Conservation (phyloP, 108 stramenopile genomes). For the Conticribra guillardii region DNA sequence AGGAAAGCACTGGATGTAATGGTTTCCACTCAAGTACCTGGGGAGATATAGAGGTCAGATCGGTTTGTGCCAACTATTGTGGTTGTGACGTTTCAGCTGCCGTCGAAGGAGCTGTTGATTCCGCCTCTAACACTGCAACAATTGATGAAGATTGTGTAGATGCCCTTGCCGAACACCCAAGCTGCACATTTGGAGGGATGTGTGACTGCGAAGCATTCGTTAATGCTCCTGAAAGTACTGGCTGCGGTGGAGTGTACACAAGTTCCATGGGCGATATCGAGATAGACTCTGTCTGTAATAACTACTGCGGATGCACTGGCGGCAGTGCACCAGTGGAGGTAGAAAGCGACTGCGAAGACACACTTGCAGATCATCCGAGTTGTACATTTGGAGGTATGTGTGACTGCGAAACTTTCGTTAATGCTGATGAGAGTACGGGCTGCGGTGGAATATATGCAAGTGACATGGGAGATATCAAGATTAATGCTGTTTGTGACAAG, state of each 20-base stretch:
- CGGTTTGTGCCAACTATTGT: constrained; percentile 17
- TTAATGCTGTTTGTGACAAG: constrained; percentile 13
- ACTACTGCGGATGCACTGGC: constrained; percentile 13
- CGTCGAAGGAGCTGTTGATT: too few relatives aligned
- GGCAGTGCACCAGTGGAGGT: too few relatives aligned
- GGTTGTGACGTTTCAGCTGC: constrained; percentile 3
- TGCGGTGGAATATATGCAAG: constrained; percentile 29
- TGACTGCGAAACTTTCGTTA: constrained; percentile 32
- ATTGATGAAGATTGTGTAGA: constrained; percentile 1
- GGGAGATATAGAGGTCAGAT: constrained; percentile 12
- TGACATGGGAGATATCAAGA: constrained; percentile 19
- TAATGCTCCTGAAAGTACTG: constrained; percentile 19
- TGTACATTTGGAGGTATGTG: constrained; percentile 34
- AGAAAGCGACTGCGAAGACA: background rate
- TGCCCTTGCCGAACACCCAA: constrained; percentile 5
- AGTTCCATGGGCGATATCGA: constrained; percentile 22
- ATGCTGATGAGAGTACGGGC: constrained; percentile 20
- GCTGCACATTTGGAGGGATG: constrained; percentile 25
- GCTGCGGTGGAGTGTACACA: constrained; percentile 30
- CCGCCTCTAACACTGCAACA: too few relatives aligned
- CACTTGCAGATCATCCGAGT: constrained; percentile 4
- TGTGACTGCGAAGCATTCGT: constrained; percentile 39
- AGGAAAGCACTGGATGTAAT: constrained; percentile 7
- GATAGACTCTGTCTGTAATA: constrained; percentile 10
- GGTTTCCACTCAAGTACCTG: constrained; percentile 4